Conservation (phyloP, 1,284 basidiomycete genomes). For the Ganoderma meredithae region DNA sequence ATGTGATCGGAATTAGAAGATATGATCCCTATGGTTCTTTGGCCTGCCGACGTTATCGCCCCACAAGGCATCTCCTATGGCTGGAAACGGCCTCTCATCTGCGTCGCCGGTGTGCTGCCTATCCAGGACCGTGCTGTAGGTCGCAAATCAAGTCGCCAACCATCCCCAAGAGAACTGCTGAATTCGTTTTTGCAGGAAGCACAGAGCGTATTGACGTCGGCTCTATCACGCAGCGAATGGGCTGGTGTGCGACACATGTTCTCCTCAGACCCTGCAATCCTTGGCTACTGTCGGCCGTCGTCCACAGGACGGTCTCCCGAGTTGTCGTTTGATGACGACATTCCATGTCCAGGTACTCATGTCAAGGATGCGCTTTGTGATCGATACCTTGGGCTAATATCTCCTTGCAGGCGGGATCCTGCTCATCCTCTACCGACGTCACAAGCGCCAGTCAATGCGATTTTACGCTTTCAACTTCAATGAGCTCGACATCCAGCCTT, state of each 20-base stretch:
- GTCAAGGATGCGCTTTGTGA: not conserved
- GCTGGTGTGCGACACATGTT: conserved; percentile 21
- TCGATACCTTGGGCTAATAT: too few relatives aligned
- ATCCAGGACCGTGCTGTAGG: not conserved
- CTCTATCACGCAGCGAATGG: conserved; percentile 17
- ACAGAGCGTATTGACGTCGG: not conserved
- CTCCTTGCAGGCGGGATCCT: conserved; percentile 8
- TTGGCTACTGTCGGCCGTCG: conserved; percentile 14
- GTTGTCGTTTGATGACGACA: not conserved
- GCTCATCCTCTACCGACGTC: conserved; percentile 26
- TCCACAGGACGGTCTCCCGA: not conserved
- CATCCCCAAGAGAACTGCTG: too few relatives aligned
- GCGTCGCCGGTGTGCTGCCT: conserved; percentile 34
- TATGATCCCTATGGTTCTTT: conserved; percentile 22
- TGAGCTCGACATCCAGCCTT: conserved; percentile 34
- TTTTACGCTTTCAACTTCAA: conserved; percentile 34
- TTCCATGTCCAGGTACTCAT: not conserved
- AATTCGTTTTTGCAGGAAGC: conserved; percentile 8
- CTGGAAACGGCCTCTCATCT: conserved; percentile 35
- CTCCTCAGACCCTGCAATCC: conserved; percentile 10
- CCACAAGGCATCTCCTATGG: conserved; percentile 35
- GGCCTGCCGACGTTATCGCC: conserved; percentile 30
- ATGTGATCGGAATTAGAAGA: not conserved
- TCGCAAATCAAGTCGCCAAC: not conserved
- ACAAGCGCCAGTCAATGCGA: conserved; percentile 29